Base-by-base conservation (phyloP, 495 filamentous ascomycete species). In the Beverwykella pulmonaria region DNA sequence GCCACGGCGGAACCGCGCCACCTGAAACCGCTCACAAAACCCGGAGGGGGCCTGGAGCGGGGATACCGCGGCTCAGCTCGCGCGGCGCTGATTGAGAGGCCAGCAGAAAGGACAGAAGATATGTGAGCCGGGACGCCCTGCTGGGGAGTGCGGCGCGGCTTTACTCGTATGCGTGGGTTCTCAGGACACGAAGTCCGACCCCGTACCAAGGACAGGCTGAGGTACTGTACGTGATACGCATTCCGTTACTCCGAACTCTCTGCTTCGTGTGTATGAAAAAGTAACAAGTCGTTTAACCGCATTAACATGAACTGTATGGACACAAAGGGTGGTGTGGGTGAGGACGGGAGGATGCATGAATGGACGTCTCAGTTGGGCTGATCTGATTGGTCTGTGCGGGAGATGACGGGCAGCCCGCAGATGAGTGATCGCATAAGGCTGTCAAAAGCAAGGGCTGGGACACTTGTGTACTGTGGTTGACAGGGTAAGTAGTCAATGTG, bases 11-110 rank as follows among this genome's bases (percentile, higher is more conserved):
- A 5, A 44, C 9, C 39, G 39, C 53, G 32, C 30, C 27, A 41
- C 17, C 29, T 57, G 53, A 57, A 57, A 57, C 53, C 14, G 20
- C 20, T 41, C 30, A 57, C 41, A 57, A 57, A 57, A 57, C 53
- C 9, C 26, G 29, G 30, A 22, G 41, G 8, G 20, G 39, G 9
- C 9, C 39, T 44, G 39, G n/a, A n/a, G 8, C 15, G 39, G 39
- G 39, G 15, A 3, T 44, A 44, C 39, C 39, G 39, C 39, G 3
- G 39, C 39, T 34, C 8, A 2, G 9, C 39, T 14, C 39, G 8
- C 2, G 39, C 39, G 39, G 15, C 32, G 39, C 2, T 12, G 17
- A 44, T 44, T 44, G 15, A 4, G 6, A 4, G 39, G 39, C 39
- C 9, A 4, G 15, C 15, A 44, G 39, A 5, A 44, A n/a, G 15